Evolutionary conservation across 176 grass and related monocot genomes (phyloP).

Genomic region (Guadua angustifolia): DNA sequence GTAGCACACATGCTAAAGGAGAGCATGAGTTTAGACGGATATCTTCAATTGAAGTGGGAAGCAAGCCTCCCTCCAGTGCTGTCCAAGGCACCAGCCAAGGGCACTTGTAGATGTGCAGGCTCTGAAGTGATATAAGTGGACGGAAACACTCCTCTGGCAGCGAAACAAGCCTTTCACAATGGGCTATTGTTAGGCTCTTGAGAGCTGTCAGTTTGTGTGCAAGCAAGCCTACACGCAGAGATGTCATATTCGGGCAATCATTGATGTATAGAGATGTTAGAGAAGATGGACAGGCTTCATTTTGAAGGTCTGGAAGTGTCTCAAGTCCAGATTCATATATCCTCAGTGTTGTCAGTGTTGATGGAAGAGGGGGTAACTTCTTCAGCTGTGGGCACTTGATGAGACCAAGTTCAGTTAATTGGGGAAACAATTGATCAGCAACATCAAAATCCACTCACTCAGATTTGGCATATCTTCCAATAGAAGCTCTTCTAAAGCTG

Average conservation of each 20-base stretch:
- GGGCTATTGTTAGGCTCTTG: conserved; percentile 55
- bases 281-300: conserved; percentile 45
- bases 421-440: conserved; percentile 54
- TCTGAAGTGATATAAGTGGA: conserved; percentile 58
- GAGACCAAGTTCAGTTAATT: conserved; percentile 59
- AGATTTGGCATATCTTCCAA: conserved; percentile 73
- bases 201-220: conserved; percentile 43
- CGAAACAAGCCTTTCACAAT: conserved; percentile 60
- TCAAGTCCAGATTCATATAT: conserved; percentile 62
- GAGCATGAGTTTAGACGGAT: conserved; percentile 60
- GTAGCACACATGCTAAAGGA: conserved; percentile 51
- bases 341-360: conserved; percentile 54
- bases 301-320: conserved; percentile 59
- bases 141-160: conserved; percentile 66
- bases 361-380: conserved; percentile 61
- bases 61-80: conserved; percentile 57
- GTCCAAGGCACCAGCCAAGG: conserved; percentile 62
- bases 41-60: conserved; percentile 61
- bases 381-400: conserved; percentile 60
- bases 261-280: conserved; percentile 66
- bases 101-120: conserved; percentile 65
- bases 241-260: conserved; percentile 56
- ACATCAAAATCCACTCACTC: conserved; percentile 54
- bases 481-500: conserved; percentile 61
- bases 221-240: conserved; percentile 61